A percentile compares a stretch with the other conserved stretches of the same genome.
phyloP scores from a whole-genome alignment of 805 yeast species.

The Pichia rugopelliculosa region DNA sequence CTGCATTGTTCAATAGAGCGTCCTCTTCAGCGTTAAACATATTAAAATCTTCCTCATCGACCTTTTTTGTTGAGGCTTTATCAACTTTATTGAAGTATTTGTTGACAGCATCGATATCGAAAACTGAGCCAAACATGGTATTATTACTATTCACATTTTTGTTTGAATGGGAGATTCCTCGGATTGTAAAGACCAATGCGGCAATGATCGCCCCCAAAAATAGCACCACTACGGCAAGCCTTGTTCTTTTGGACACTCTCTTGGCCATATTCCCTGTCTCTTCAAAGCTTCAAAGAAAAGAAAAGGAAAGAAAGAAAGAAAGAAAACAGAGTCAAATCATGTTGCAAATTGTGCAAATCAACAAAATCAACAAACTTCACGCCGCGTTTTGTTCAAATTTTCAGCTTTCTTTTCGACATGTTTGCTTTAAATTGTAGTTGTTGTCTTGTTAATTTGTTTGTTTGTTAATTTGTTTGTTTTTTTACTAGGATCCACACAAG shows the following conservation, averaged over 20 bases:
- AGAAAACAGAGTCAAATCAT: neutral
- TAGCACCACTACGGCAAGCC: neutral
- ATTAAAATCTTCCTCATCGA: neutral
- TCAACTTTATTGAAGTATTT: constrained; percentile 1
- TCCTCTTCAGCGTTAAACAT: neutral
- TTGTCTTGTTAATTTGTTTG: neutral
- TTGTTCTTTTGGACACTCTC: neutral
- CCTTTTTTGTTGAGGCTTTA: constrained; percentile 1
- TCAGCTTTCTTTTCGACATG: neutral
- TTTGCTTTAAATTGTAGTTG: neutral
- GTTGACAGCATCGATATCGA: constrained; percentile 1
- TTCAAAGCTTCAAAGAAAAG: neutral
- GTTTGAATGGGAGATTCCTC: neutral
- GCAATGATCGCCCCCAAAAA: neutral
- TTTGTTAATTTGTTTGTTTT: too few relatives aligned
- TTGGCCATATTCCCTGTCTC: neutral
- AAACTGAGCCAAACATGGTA: neutral
- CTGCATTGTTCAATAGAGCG: constrained; percentile 16
- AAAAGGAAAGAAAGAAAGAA: neutral
- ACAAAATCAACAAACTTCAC: neutral
- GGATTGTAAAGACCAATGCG: neutral
- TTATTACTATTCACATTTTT: neutral
- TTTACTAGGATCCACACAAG: too few relatives aligned
- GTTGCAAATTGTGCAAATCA: neutral
- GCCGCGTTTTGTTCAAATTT: neutral